Evolutionary conservation across 2,329 filamentous ascomycete species (phyloP), one percentile per base, ranked within the genome.

Genomic region (Neofusicoccum ribis): DNA sequence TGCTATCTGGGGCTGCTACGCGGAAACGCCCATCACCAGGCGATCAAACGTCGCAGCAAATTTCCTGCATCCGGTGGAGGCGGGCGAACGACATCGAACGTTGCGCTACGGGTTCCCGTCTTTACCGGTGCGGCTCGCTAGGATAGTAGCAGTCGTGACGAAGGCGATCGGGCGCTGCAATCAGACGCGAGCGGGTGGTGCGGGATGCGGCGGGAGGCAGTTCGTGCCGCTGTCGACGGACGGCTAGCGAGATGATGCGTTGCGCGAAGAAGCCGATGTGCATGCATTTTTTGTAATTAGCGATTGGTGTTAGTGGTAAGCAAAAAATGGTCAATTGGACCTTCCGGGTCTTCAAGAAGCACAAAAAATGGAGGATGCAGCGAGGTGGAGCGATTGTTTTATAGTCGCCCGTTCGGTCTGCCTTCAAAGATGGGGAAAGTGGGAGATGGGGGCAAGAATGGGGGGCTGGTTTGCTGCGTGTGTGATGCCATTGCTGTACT

Each of bases 371-470:
- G 52, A 14, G 7, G 20, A n/a, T 20, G 8, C 14, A n/a, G 23
- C 27, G 54, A 44, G 54, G 54, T 14, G 39, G 39, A 34, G 39
- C 27, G 20, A 14, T 31, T 34, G 39, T 8, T 59, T 59, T 59
- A 59, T 59, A 59, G 39, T 17, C 8, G 39, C 27, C 15, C 17
- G 54, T 11, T 44, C 39, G 14, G 7, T 23, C 27, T 31, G 5
- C 11, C 34, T 23, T 20, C 39, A 59, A 59, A 59, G 39, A 43
- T 59, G 54, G 54, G 54, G 41, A n/a, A 46, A 5, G 2, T n/a
- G 23, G 39, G 44, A 59, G 54, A 43, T 27, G 41, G 54, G 54
- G 54, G 50, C 17, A 59, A 59, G 54, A 59, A 59, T 59, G 54
- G 54, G 52, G 54, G 54, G 27, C 37, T n/a, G 39, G 54, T 46